A percentile compares a stretch with the other conserved stretches of the same genome.
These are phyloP conservation scores for Pseudevernia furfuracea DNA, from an alignment of 495 filamentous ascomycete genomes.

Conservation along the genomic window DNA sequence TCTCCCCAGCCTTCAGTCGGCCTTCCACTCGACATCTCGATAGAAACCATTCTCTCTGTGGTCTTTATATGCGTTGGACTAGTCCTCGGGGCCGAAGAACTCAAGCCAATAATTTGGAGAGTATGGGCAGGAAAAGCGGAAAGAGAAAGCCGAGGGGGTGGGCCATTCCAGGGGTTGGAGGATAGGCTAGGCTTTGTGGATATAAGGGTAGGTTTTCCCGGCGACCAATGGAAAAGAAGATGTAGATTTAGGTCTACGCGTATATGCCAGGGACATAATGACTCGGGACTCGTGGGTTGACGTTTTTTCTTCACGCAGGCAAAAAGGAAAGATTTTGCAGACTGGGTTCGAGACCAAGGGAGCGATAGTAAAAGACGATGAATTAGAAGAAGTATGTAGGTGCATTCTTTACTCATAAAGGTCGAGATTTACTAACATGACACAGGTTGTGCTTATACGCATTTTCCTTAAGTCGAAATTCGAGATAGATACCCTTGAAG, in stretches of 20 bases:
- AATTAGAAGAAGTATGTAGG: conserved; percentile 4
- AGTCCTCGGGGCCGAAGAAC: conserved; percentile 57
- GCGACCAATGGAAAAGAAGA: background rate
- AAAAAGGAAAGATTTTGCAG: conserved; percentile 67
- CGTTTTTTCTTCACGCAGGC: conserved; percentile 37
- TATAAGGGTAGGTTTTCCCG: conserved; percentile 50
- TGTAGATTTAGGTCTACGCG: background rate
- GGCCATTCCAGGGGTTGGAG: conserved; percentile 46
- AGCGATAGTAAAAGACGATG: conserved; percentile 10
- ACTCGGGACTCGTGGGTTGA: background rate
- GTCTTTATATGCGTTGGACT: conserved; percentile 61
- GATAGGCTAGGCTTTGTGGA: conserved; percentile 61
- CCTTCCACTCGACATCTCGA: conserved; percentile 64
- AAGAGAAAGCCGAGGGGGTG: conserved; percentile 46
- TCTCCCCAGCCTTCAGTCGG: conserved; percentile 31
- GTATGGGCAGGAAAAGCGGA: conserved; percentile 81
- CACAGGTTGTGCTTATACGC: background rate
- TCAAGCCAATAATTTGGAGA: conserved; percentile 72
- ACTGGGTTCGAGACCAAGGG: conserved; percentile 54
- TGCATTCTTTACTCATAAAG: background rate
- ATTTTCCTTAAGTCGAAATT: background rate
- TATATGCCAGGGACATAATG: background rate
- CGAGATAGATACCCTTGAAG: background rate
- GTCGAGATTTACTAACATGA: background rate
- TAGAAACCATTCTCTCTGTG: conserved; percentile 57